Percentiles rank a stretch among this genome's conserved stretches.
phyloP scores from a whole-genome alignment of 257 asterid species.

The Perilla frutescens region DNA sequence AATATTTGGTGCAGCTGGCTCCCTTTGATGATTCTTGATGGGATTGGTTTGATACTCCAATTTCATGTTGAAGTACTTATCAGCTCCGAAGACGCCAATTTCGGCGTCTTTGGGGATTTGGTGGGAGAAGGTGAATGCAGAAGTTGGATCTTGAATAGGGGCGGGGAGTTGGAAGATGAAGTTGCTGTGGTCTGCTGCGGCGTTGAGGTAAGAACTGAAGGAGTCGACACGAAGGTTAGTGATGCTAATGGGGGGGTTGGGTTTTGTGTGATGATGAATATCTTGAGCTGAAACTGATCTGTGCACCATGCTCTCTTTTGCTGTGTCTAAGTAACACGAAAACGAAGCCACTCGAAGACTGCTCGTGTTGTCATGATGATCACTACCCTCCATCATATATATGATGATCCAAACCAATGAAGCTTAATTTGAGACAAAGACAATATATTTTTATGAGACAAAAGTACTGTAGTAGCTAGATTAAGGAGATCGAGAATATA shows the following conservation, averaged over 20 bases:
- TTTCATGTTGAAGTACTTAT: conserved; percentile 80
- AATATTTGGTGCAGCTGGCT: not conserved
- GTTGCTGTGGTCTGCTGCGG: conserved; percentile 43
- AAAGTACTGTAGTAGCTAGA: too few relatives aligned
- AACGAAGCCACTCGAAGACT: conserved; percentile 82
- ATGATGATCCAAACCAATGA: too few relatives aligned
- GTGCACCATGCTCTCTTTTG: conserved; percentile 55
- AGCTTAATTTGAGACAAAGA: too few relatives aligned
- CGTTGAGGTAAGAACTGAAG: conserved; percentile 41
- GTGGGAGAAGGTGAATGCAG: conserved; percentile 50
- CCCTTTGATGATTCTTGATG: not conserved
- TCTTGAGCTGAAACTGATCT: conserved; percentile 47
- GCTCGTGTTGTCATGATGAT: conserved; percentile 36
- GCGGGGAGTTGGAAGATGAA: conserved; percentile 49
- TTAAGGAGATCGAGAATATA: not conserved
- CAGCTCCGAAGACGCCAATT: conserved; percentile 77
- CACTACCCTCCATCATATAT: conserved; percentile 62
- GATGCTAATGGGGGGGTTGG: conserved; percentile 46
- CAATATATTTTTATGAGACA: too few relatives aligned
- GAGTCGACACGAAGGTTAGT: conserved; percentile 46
- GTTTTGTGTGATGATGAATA: too few relatives aligned
- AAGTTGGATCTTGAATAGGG: conserved; percentile 52
- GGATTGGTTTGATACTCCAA: conserved; percentile 41
- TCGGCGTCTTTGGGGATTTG: conserved; percentile 51
- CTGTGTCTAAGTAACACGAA: conserved; percentile 67